Evolutionary conservation across 257 asterid genomes (phyloP), one percentile per base, ranked within the genome.

Genomic region (Solanum dulcamara): DNA sequence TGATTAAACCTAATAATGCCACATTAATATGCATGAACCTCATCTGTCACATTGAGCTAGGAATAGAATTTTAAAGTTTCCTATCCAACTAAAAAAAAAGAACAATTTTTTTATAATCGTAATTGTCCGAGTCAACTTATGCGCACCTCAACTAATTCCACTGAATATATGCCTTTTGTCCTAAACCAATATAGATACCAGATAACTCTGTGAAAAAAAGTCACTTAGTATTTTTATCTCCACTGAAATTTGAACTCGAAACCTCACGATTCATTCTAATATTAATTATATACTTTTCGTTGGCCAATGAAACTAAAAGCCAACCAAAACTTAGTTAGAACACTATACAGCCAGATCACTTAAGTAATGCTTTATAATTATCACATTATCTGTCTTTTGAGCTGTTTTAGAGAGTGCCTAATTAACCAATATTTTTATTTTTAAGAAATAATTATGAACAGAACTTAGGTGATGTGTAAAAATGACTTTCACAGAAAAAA

Each of bases 1-100:
- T 79, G 18, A 79, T 79, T 79, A 79, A 48, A 18, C 83, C 83
- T 79, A 79, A 79, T 79, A 79, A 79, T 48, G 83, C 81, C 55
- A 28, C 14, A 15, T 79, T 48, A 79, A 48, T 26, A 79, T 79
- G 64, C 83, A 79, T 48, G 83, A 46, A 79, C 83, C 64, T 79
- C 83, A 48, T 35, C 83, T 79, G 83, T 79, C 83, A 79, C 83
- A 79, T 48, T 46, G 26, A 79, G n/a, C n/a, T n/a, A n/a, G 64
- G 83, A 79, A 48, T 48, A 79, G 30, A 5, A 5, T 28, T 46
- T 0, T 48, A 77, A 75, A 44, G 15, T 13, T 74, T 74, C 22
- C 40, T 74, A 37, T 35, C 81, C 81, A 38, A 38, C 81, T 22
- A 72, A 74, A 42, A 13, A 26, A 15, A 75, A 57, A n/a, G 6